Conservation (phyloP, 1,284 basidiomycete genomes). For the Cerioporus squamosus region DNA sequence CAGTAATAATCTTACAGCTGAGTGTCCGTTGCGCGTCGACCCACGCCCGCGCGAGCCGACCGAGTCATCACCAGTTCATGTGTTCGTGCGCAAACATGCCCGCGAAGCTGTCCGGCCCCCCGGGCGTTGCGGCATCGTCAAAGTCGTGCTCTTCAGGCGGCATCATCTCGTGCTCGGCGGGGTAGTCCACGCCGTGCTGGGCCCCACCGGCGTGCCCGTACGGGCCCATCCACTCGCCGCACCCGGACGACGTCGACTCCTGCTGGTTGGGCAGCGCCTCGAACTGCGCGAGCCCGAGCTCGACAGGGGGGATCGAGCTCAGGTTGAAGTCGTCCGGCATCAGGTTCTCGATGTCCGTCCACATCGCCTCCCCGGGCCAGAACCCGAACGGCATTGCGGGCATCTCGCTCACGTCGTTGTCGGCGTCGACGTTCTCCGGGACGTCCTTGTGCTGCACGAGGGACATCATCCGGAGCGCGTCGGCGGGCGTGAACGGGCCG, state of each 20-base stretch:
- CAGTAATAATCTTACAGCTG: constrained; percentile 25
- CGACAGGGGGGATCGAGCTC: constrained; percentile 48
- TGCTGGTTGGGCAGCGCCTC: constrained; percentile 18
- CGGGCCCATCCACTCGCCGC: constrained; percentile 6
- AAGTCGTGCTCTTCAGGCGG: constrained; percentile 28
- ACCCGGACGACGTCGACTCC: neutral
- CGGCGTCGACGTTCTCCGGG: constrained; percentile 27
- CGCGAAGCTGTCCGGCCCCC: constrained; percentile 31
- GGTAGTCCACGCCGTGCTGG: constrained; percentile 14
- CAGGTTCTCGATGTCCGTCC: constrained; percentile 38
- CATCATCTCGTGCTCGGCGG: constrained; percentile 6
- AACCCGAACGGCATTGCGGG: constrained; percentile 37
- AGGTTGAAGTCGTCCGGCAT: constrained; percentile 53
- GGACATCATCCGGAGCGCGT: constrained; percentile 30
- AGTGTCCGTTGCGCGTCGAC: constrained; percentile 34
- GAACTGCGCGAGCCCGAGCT: constrained; percentile 42
- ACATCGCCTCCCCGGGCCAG: constrained; percentile 32
- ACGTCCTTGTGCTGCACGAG: constrained; percentile 25
- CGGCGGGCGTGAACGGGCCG: constrained; percentile 34
- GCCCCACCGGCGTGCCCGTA: no score
- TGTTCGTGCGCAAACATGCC: constrained; percentile 32
- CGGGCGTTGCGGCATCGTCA: constrained; percentile 26
- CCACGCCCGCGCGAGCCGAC: constrained; percentile 41
- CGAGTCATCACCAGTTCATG: constrained; percentile 37
- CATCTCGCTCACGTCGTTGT: constrained; percentile 23